Evolutionary conservation across 331 rosid species (phyloP).

Genomic region (Malus hybrid): DNA sequence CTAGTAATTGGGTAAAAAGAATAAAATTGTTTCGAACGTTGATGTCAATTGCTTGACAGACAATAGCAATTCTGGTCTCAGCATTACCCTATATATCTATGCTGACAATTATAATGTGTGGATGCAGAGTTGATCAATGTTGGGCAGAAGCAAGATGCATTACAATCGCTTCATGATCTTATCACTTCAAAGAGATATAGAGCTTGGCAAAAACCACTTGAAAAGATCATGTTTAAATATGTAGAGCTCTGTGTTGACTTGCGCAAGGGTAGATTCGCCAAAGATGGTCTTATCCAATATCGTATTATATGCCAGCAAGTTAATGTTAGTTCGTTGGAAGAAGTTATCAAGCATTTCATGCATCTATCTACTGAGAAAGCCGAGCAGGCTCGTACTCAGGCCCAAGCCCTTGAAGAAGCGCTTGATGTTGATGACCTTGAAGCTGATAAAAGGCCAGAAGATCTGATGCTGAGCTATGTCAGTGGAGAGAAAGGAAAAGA

Average conservation of each 20-base stretch:
- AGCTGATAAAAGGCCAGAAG: conserved; percentile 96
- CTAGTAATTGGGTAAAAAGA: too few relatives aligned
- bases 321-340: conserved; percentile 82
- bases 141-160: conserved; percentile 92
- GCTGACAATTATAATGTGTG: conserved; percentile 8
- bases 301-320: conserved; percentile 94
- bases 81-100: background rate
- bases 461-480: conserved; percentile 88
- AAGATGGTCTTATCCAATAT: conserved; percentile 88
- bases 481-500: conserved; percentile 98
- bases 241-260: conserved; percentile 84
- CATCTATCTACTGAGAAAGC: conserved; percentile 96
- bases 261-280: conserved; percentile 80
- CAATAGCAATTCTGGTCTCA: background rate
- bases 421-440: conserved; percentile 93
- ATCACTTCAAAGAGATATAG: conserved; percentile 82
- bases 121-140: conserved; percentile 76
- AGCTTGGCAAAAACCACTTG: conserved; percentile 92
- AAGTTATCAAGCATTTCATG: conserved; percentile 92
- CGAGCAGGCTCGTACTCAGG: conserved; percentile 94
- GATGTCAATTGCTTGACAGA: too few relatives aligned
- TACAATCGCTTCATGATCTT: conserved; percentile 84
- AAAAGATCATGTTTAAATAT: conserved; percentile 81
- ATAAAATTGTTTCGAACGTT: too few relatives aligned
- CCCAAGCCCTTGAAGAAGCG: conserved; percentile 85